A percentile compares a stretch with the other conserved stretches of the same genome.
These are phyloP conservation scores for Solidago caesia DNA, from an alignment of 129 eudicot genomes.

Conservation along the genomic window DNA sequence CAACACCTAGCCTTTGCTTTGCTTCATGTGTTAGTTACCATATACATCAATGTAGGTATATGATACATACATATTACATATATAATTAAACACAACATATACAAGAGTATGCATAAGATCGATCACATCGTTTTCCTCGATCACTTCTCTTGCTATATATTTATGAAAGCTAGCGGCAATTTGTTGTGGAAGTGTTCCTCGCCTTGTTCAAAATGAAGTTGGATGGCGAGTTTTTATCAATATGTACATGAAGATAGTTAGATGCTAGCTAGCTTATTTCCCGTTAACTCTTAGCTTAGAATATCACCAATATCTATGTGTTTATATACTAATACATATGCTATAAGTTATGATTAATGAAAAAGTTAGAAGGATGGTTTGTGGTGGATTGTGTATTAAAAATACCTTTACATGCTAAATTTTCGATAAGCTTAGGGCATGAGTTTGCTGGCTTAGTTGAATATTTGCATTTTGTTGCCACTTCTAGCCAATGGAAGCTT, in stretches of 20 bases:
- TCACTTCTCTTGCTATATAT: not conserved
- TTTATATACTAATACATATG: too few species aligned
- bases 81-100: too few species aligned
- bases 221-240: not conserved
- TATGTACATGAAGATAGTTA: not conserved
- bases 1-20: slow-evolving; percentile 21
- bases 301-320: not conserved
- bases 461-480: not conserved
- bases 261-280: not conserved
- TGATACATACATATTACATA: slow-evolving; percentile 5
- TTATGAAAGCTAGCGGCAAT: too few species aligned
- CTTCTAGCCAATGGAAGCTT: not conserved
- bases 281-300: not conserved
- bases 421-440: not conserved
- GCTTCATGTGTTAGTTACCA: slow-evolving; percentile 32
- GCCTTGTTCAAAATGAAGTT: not conserved
- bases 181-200: not conserved
- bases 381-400: not conserved
- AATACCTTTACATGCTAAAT: not conserved
- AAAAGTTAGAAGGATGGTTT: not conserved
- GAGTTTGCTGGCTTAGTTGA: not conserved
- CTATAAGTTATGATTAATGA: not conserved
- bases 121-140: not conserved
- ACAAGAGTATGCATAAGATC: too few species aligned
- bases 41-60: slow-evolving; percentile 32